Conservation (phyloP, 2,329 filamentous ascomycete genomes). For the Pestalotiopsis sp. region DNA sequence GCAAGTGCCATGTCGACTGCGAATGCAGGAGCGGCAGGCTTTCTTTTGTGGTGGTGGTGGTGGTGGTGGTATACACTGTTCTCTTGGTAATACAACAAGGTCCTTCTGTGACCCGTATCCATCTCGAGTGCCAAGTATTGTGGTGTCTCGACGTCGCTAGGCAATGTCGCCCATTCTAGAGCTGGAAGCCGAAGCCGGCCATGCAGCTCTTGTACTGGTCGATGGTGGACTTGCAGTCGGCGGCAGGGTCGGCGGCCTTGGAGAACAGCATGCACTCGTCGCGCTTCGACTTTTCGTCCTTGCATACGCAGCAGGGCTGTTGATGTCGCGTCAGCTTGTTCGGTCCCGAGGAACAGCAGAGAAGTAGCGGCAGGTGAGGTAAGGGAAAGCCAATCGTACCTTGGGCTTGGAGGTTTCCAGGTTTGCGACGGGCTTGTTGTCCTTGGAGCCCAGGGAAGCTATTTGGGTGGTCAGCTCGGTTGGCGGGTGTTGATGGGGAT, state of each 20-base stretch:
- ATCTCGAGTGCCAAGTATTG: neutral
- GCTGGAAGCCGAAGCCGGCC: slow-evolving; percentile 88
- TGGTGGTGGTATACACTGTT: neutral
- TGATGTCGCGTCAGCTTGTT: neutral
- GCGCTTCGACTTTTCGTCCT: slow-evolving; percentile 85
- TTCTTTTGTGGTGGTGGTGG: neutral
- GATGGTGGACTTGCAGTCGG: slow-evolving; percentile 82
- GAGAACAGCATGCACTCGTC: slow-evolving; percentile 99
- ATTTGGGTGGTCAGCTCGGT: neutral
- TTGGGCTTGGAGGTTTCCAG: slow-evolving; percentile 33
- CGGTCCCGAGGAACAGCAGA: neutral
- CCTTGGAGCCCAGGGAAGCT: slow-evolving; percentile 30
- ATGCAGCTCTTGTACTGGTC: slow-evolving; percentile 90
- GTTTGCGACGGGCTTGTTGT: slow-evolving; percentile 23
- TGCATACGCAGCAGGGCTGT: slow-evolving; percentile 97
- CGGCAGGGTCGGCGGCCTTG: slow-evolving; percentile 76
- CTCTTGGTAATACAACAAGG: neutral
- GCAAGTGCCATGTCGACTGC: neutral
- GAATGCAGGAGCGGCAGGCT: neutral
- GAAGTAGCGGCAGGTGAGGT: neutral
- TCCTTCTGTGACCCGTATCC: neutral
- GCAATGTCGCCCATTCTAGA: slow-evolving; percentile 35
- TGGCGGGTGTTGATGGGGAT: no score
- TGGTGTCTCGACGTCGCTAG: neutral
- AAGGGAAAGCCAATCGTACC: slow-evolving; percentile 20